Conservation (phyloP, 2,329 filamentous ascomycete species). For the Rhinocladiella similis region DNA sequence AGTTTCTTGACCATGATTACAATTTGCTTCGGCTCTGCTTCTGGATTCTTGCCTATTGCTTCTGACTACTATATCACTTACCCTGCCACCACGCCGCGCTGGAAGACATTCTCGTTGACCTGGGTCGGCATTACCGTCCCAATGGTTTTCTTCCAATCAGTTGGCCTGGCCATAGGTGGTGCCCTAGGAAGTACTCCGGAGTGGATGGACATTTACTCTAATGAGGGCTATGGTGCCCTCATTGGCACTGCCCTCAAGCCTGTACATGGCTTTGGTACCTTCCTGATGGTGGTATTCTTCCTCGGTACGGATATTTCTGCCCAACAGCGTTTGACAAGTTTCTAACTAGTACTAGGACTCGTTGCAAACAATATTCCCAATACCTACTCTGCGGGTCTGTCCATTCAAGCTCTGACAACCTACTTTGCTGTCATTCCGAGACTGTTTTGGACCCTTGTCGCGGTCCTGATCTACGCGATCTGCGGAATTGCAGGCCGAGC, state of each 20-base stretch:
- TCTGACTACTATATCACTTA: slow-evolving; percentile 34
- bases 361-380: slow-evolving; percentile 48
- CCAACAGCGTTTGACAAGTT: not conserved
- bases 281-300: slow-evolving; percentile 14
- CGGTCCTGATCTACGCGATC: slow-evolving; percentile 42
- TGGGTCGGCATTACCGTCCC: slow-evolving; percentile 31
- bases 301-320: not conserved
- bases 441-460: slow-evolving; percentile 43
- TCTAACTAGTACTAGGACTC: slow-evolving; percentile 33
- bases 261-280: slow-evolving; percentile 9
- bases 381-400: slow-evolving; percentile 47
- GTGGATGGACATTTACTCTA: slow-evolving; percentile 24
- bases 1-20: slow-evolving; percentile 41
- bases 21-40: slow-evolving; percentile 35
- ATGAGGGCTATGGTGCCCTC: slow-evolving; percentile 28
- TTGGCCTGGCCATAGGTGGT: slow-evolving; percentile 26
- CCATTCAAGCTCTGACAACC: slow-evolving; percentile 45
- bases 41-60: slow-evolving; percentile 30
- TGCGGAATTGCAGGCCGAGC: slow-evolving; percentile 47
- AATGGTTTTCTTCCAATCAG: slow-evolving; percentile 29
- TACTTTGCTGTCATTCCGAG: slow-evolving; percentile 40
- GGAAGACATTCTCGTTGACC: slow-evolving; percentile 31
- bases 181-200: slow-evolving; percentile 22
- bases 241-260: slow-evolving; percentile 14
- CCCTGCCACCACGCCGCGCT: slow-evolving; percentile 24